A percentile compares a stretch with the other conserved stretches of the same genome.
Evolutionary conservation across 352 stramenopile genomes (phyloP).

Genomic region (Plasmopara halstedii): DNA sequence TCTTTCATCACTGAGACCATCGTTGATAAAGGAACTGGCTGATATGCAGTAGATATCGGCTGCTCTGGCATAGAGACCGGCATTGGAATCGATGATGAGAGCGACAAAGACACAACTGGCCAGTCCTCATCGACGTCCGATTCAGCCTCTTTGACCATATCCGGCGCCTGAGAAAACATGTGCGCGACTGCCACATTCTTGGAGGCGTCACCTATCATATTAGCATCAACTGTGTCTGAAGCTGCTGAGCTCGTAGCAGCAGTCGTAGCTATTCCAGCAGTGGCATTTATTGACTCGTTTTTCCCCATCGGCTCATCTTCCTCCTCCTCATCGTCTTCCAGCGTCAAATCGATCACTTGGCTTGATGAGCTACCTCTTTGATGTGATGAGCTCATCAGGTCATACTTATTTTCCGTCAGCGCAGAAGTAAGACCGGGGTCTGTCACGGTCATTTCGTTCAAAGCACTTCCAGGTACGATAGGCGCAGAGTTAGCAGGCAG

Average conservation of each 20-base stretch:
- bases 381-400: conserved; percentile 7
- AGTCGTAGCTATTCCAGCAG: neutral
- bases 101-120: conserved; percentile 13
- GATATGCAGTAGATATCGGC: neutral
- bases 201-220: conserved; percentile 4
- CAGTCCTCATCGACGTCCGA: conserved; percentile 65
- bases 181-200: neutral
- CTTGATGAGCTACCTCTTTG: neutral
- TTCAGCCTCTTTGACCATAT: conserved; percentile 24
- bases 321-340: conserved; percentile 50
- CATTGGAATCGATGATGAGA: neutral
- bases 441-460: too few relatives aligned
- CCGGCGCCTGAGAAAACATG: neutral
- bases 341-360: conserved; percentile 46
- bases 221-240: conserved; percentile 2
- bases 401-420: conserved; percentile 4
- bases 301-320: conserved; percentile 31
- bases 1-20: too few relatives aligned
- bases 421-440: neutral
- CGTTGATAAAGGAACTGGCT: neutral
- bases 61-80: neutral
- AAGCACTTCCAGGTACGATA: conserved; percentile 9
- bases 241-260: conserved; percentile 1
- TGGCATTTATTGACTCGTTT: neutral
- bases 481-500: conserved; percentile 4